Base-by-base conservation (phyloP, 164 flowering plant species). In the Vitis rupestris region DNA sequence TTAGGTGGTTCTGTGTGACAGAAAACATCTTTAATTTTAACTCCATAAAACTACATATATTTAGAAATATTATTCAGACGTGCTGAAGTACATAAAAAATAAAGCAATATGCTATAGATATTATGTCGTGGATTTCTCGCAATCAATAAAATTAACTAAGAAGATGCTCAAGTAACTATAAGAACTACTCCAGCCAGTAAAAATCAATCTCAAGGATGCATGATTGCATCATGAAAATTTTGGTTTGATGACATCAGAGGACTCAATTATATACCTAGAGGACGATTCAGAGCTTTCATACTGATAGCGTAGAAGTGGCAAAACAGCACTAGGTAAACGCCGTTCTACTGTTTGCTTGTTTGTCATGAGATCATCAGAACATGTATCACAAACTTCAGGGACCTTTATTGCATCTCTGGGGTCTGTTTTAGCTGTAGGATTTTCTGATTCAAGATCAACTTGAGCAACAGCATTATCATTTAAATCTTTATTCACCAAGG, bases 221-320 rank as follows among this genome's bases (percentile, higher is more conserved):
- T n/a, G 3, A 4, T 64, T 47, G 50, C 52, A 16, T n/a, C 52
- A 17, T 50, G 37, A 30, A 12, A 54, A 30, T 6, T 30, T 53
- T 16, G 19, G 16, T n/a, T 16, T 15, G 48, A 57, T 6, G 62
- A 37, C 5, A 66, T 47, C 30, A 65, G 15, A 62, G 27, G 61
- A 79, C 13, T 54, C 19, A 66, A 67, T 51, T 37, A 66, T 23
- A n/a, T 80, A 95, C 99, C 99, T 95, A 64, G 84, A 77, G 50
- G 94, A 90, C 72, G 98, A 91, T 60, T 95, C 99, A 59, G 97
- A 95, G 79, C 94, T 91, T 79, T 91, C 97, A 77, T 79, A 86
- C 59, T 83, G 95, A 57, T 68, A 79, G 52, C 90, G 84, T 56
- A 90, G 70, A 66, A 93, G 82, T 8, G 93, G 97, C 57, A 82